phyloP scores from a whole-genome alignment of 768 basidiomycete genomes.

The Mycena rosella region DNA sequence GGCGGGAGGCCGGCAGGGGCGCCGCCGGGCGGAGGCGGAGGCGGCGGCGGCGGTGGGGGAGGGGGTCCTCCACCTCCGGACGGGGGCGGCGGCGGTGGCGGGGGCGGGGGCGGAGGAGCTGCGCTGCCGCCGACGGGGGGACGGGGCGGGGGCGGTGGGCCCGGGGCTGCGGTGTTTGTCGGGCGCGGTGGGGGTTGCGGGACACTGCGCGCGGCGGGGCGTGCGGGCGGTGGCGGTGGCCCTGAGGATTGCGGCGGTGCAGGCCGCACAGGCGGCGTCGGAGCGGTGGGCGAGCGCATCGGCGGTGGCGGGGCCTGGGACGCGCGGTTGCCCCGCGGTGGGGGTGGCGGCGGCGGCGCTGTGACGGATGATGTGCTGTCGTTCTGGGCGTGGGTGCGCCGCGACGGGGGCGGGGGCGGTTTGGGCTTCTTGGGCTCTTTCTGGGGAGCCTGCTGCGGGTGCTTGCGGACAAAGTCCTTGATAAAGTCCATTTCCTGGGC shows the following conservation, averaged over 20 bases:
- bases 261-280: constrained; percentile 51
- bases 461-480: constrained; percentile 78
- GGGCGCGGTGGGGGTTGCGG: constrained; percentile 57
- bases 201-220: constrained; percentile 53
- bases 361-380: constrained; percentile 47
- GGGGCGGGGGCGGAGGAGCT: constrained; percentile 58
- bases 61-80: constrained; percentile 47
- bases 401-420: constrained; percentile 66
- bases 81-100: constrained; percentile 64
- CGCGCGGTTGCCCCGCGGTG: constrained; percentile 39
- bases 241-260: constrained; percentile 43
- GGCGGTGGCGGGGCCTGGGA: constrained; percentile 53
- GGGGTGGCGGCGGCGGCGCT: constrained; percentile 36
- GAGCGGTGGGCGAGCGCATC: constrained; percentile 10
- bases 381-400: constrained; percentile 53
- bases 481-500: constrained; percentile 90
- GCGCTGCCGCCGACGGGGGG: constrained; percentile 42
- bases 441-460: constrained; percentile 53
- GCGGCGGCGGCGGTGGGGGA: constrained; percentile 58
- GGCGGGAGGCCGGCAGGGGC: constrained; percentile 56
- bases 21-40: constrained; percentile 43
- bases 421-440: constrained; percentile 60
- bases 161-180: constrained; percentile 42
- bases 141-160: constrained; percentile 52
- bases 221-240: constrained; percentile 54